Percentiles rank a stretch among this genome's conserved stretches.
These are phyloP conservation scores for Pythium vanterpoolii DNA, from an alignment of 352 stramenopile genomes.

Conservation along the genomic window DNA sequence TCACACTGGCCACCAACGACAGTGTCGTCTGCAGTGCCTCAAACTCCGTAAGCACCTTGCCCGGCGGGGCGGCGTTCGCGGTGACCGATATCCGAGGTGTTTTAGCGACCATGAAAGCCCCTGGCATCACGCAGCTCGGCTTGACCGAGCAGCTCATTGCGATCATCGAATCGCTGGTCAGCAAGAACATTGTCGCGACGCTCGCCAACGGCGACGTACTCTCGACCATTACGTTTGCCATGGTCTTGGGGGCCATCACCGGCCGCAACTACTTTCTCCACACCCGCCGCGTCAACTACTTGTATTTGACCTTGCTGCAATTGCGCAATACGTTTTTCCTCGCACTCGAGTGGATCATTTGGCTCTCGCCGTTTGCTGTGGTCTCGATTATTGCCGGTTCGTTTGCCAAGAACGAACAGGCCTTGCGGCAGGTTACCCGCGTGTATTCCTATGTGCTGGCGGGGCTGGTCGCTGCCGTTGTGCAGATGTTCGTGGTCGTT, in stretches of 20 bases:
- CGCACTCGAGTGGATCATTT: conserved; percentile 41
- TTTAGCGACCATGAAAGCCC: conserved; percentile 26
- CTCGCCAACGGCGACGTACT: conserved; percentile 48
- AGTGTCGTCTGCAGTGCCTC: conserved; percentile 16
- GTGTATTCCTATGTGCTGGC: background rate
- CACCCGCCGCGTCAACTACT: conserved; percentile 49
- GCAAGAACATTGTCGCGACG: conserved; percentile 56
- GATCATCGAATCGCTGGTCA: conserved; percentile 44
- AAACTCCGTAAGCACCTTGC: too few relatives aligned
- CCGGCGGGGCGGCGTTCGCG: conserved; percentile 27
- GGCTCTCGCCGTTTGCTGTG: background rate
- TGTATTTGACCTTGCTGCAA: conserved; percentile 63
- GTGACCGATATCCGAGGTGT: conserved; percentile 45
- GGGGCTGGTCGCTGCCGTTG: background rate
- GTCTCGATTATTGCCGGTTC: background rate
- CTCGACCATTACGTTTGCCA: conserved; percentile 64
- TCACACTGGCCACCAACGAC: conserved; percentile 20
- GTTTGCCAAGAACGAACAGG: background rate
- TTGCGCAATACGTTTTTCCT: conserved; percentile 69
- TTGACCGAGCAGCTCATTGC: conserved; percentile 54
- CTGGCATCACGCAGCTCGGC: conserved; percentile 29
- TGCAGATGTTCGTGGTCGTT: background rate
- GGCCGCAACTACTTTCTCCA: conserved; percentile 58
- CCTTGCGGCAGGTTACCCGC: background rate
- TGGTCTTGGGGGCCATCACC: conserved; percentile 54